Base-by-base conservation (phyloP, 2,329 filamentous ascomycete genomes). In the Colletotrichum cordylinicola region DNA sequence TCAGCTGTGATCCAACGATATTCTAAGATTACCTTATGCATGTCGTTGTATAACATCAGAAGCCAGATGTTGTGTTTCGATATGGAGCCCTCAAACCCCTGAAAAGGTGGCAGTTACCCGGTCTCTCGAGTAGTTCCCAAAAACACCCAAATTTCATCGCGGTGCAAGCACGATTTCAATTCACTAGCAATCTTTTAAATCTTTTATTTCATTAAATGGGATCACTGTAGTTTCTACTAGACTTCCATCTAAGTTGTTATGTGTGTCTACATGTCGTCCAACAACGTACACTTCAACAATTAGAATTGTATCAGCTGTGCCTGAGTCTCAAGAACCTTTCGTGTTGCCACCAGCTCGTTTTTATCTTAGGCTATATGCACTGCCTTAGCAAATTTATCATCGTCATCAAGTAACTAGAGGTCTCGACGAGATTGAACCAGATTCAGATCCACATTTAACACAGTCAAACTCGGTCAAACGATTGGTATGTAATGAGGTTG, bases 281-380 rank as follows among this genome's bases (percentile, higher is more conserved):
- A 0, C n/a, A 21, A n/a, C 9, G 6, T 0, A 48, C 39, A 48
- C 9, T n/a, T 48, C 39, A 12, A 48, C 9, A n/a, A 10, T 0
- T 48, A 21, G 18, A 48, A n/a, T 48, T 12, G 10, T 48, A 4
- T 6, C 39, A 48, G 18, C 39, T 3, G 3, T 48, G 9, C 0
- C 18, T 48, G 6, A 48, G 18, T n/a, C 5, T 12, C 2, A 21
- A n/a, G 18, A n/a, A 3, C 39, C 39, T 5, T 5, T n/a, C 1
- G 2, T 6, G 2, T n/a, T 43, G 39, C 18, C 9, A 12, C 9
- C 9, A n/a, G 3, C 39, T 12, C 18, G 18, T n/a, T n/a, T n/a
- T n/a, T 2, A n/a, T 43, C 39, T 1, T 6, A 43, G 9, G 39
- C 39, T n/a, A 18, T 43, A 18, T 18, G 37, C 37, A 5, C 4